Percentiles rank a stretch among this genome's conserved stretches.
These are phyloP conservation scores for Alnus glutinosa DNA, from an alignment of 306 rosid species.

Conservation along the genomic window DNA sequence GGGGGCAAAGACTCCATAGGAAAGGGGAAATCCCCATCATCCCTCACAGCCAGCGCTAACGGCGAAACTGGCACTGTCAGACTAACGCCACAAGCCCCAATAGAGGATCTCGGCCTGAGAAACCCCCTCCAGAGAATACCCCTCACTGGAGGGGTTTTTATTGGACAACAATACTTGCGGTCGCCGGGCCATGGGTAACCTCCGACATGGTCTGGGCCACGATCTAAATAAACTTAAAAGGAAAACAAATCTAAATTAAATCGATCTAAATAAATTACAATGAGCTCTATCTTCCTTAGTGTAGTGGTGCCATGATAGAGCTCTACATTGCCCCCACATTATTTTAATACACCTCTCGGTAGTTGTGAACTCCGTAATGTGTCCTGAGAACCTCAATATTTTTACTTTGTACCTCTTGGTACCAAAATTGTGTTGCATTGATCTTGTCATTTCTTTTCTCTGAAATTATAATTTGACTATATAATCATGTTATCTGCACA, in stretches of 20 bases:
- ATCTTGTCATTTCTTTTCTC: neutral
- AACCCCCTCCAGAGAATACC: too few species aligned
- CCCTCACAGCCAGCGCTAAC: too few species aligned
- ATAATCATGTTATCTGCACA: conserved; percentile 38
- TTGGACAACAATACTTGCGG: too few species aligned
- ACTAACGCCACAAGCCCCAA: too few species aligned
- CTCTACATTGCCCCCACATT: neutral
- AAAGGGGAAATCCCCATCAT: too few species aligned
- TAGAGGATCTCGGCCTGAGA: too few species aligned
- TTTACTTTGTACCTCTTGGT: neutral
- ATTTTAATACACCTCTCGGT: neutral
- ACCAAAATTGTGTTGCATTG: neutral
- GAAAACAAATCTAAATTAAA: neutral
- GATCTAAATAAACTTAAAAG: too few species aligned
- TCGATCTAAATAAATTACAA: neutral
- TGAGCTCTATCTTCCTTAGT: neutral
- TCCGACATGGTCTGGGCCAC: too few species aligned
- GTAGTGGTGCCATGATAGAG: neutral
- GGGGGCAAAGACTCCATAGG: too few species aligned
- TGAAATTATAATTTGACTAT: conserved; percentile 4
- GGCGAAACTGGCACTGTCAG: too few species aligned
- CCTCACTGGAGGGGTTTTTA: too few species aligned
- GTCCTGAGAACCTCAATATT: neutral
- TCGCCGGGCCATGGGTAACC: too few species aligned
- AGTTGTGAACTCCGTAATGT: neutral